Evolutionary conservation across 805 yeast genomes (phyloP).

Genomic region (Ogataea angusta): DNA sequence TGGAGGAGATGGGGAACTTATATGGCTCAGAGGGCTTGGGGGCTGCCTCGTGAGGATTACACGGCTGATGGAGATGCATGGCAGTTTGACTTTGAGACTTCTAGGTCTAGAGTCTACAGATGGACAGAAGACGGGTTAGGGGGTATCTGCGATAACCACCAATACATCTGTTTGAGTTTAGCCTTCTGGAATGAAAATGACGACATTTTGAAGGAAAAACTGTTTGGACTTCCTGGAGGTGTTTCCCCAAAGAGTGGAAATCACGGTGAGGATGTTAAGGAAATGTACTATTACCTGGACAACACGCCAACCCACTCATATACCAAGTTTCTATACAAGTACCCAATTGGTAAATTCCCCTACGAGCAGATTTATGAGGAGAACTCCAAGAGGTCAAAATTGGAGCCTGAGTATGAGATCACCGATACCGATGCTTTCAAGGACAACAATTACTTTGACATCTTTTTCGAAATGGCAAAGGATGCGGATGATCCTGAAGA

Average conservation of each 20-base stretch:
- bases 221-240: slow-evolving; percentile 80
- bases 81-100: slow-evolving; percentile 85
- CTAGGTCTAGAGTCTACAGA: slow-evolving; percentile 74
- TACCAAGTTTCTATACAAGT: slow-evolving; percentile 87
- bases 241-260: slow-evolving; percentile 69
- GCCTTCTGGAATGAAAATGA: slow-evolving; percentile 93
- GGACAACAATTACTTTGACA: slow-evolving; percentile 76
- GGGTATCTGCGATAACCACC: slow-evolving; percentile 84
- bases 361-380: slow-evolving; percentile 69
- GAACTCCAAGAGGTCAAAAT: slow-evolving; percentile 61
- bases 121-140: slow-evolving; percentile 98
- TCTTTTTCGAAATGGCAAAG: slow-evolving; percentile 87
- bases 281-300: slow-evolving; percentile 78
- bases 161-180: slow-evolving; percentile 68
- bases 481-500: slow-evolving; percentile 78
- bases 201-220: slow-evolving; percentile 76
- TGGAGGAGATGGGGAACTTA: slow-evolving; percentile 94
- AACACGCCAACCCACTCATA: slow-evolving; percentile 92
- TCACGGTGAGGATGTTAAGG: slow-evolving; percentile 95
- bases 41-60: slow-evolving; percentile 84
- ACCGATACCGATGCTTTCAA: slow-evolving; percentile 76
- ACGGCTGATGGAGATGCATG: slow-evolving; percentile 86
- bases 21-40: slow-evolving; percentile 85
- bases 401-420: slow-evolving; percentile 75
- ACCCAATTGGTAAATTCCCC: slow-evolving; percentile 85